phyloP scores from a whole-genome alignment of 371 early-diverging fungal species.

The Umbelopsis sp. region DNA sequence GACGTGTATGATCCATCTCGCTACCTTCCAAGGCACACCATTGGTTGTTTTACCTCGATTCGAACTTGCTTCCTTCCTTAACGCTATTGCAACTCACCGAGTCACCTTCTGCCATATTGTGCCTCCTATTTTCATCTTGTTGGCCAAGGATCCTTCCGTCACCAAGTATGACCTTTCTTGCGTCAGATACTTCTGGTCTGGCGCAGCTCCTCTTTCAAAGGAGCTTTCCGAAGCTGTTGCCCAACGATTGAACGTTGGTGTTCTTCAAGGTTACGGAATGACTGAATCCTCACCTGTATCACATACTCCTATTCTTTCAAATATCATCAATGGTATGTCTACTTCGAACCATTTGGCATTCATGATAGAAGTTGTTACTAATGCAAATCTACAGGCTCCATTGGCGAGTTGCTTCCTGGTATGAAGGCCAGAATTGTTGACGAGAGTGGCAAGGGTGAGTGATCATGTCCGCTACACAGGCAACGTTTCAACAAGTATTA shows the following conservation, averaged over 20 bases:
- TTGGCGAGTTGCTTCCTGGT: conserved; percentile 72
- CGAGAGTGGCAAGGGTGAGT: conserved; percentile 48
- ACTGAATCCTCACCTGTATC: conserved; percentile 71
- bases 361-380: no score
- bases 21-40: conserved; percentile 32
- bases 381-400: conserved; percentile 53
- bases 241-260: conserved; percentile 52
- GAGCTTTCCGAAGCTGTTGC: conserved; percentile 59
- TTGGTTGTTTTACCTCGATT: conserved; percentile 63
- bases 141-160: conserved; percentile 71
- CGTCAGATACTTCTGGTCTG: conserved; percentile 65
- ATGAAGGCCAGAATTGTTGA: conserved; percentile 73
- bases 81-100: conserved; percentile 58
- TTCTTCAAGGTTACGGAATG: conserved; percentile 77
- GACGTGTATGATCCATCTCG: conserved; percentile 31
- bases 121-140: conserved; percentile 67
- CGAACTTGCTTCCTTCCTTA: conserved; percentile 59
- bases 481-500: background rate
- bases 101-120: conserved; percentile 74
- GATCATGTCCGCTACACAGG: background rate
- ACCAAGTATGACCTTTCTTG: conserved; percentile 68
- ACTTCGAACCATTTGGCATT: no score
- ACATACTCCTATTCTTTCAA: conserved; percentile 32
- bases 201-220: conserved; percentile 82
- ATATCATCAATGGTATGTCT: conserved; percentile 28